Conservation (phyloP, 176 grass and related monocot species). For the Aegilops tauschii region DNA sequence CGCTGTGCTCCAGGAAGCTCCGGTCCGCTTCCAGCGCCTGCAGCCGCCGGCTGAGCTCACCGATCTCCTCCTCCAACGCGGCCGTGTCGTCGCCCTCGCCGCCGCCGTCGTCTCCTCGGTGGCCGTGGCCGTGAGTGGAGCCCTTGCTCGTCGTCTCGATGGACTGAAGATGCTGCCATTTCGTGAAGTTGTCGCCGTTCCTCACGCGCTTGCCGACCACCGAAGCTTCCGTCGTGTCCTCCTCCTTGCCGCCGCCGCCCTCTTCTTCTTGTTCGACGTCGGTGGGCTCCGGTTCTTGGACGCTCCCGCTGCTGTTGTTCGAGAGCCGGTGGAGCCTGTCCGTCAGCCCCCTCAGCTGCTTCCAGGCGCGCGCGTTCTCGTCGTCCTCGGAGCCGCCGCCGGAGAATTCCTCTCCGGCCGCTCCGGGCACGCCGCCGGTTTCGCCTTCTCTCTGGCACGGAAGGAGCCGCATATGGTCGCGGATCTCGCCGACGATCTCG, state of each 20-base stretch:
- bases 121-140: not conserved
- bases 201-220: slow-evolving; percentile 7
- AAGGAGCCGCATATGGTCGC: slow-evolving; percentile 35
- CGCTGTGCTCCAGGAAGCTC: slow-evolving; percentile 75
- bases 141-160: not conserved
- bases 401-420: slow-evolving; percentile 25
- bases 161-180: not conserved
- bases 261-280: slow-evolving; percentile 33
- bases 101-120: not conserved
- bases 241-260: not conserved
- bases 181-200: slow-evolving; percentile 16
- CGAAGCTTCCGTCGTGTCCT: not conserved
- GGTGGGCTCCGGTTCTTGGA: not conserved
- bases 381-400: slow-evolving; percentile 52
- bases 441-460: not conserved
- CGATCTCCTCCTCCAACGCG: slow-evolving; percentile 51
- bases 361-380: slow-evolving; percentile 49
- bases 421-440: not conserved
- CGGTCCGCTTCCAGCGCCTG: slow-evolving; percentile 61
- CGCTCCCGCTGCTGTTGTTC: slow-evolving; percentile 43
- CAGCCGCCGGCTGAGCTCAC: slow-evolving; percentile 50
- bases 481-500: slow-evolving; percentile 16
- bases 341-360: slow-evolving; percentile 51
- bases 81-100: slow-evolving; percentile 42
- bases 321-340: slow-evolving; percentile 66